Base-by-base conservation (phyloP, 495 filamentous ascomycete genomes). In the Glutinoglossum americanum region DNA sequence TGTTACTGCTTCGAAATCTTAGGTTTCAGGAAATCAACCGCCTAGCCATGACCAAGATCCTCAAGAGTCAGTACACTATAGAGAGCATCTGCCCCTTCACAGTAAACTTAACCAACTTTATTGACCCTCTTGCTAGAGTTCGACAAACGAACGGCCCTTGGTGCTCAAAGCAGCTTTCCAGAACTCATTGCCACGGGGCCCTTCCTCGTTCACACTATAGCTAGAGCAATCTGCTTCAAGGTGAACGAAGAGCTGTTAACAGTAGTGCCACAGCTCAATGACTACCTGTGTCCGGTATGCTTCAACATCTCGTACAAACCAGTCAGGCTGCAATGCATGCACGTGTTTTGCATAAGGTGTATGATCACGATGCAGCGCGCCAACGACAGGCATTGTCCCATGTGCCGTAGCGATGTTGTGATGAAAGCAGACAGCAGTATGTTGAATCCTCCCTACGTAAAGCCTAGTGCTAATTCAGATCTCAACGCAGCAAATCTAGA, bases 261-360 rank as follows among this genome's bases (percentile, higher is more conserved):
- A 13, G 69, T 79, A 47, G 80, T 87, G 17, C 84, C 84, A 13
- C 83, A 84, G 60, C 63, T 86, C 26, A 76, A 82, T 48, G 83
- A 87, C 67, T 84, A 83, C 67, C 71, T 76, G 28, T 89, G 84
- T 61, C 80, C 83, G n/a, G 76, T 88, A 19, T 89, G 84, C 71
- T 76, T 76, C 54, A 72, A 70, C 26, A 73, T 89, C 55, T 72
- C 76, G 37, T 84, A 77, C 67, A 76, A 81, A 62, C 84, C 84
- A 5, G 73, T 89, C 17, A 71, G 76, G 28, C 70, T 87, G 27
- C 70, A 73, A 25, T 89, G 84, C 63, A 62, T 67, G 11, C 82
- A 86, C 54, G 64, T 84, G 11, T 84, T 85, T 64, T 89, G 84
- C 67, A 85, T 85, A 26, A 71, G 79, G 0, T 89, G 84, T 63